Evolutionary conservation across 495 filamentous ascomycete genomes (phyloP), one percentile per base, ranked within the genome.

Genomic region (Aspergillus carlsbadensis): DNA sequence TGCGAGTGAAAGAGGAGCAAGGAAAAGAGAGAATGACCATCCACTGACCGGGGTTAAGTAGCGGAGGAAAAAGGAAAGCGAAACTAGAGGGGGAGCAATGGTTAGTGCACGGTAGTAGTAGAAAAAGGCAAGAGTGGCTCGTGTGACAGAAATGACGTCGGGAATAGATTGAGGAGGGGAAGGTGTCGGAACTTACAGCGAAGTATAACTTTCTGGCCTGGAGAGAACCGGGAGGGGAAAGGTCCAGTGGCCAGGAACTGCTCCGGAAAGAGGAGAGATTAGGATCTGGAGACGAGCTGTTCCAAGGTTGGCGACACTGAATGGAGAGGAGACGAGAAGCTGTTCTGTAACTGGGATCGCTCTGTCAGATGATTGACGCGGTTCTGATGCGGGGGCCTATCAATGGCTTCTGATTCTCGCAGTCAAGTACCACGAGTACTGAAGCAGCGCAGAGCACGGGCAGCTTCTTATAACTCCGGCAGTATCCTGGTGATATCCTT

Each of bases 341-440:
- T 7, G 33, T 46, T 40, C 26, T 39, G 46, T 49, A 35, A 33
- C 36, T 17, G 42, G 29, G 24, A 18, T 52, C 10, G 33, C 20
- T 22, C 15, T 49, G 52, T 56, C 58, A 60, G 58, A 60, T 60
- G 58, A 60, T 56, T 29, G 52, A 55, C 22, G 52, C 33, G 52
- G 46, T 46, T 43, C 13, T 52, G 21, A 45, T 49, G 57, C 57
- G 57, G 57, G 57, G 57, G 44, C 15, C 41, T 43, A 24, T 22
- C 22, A 43, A 43, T 22, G 14, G 41, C 22, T 18, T 43, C 41
- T 21, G 22, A 6, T 43, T 6, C 6, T 13, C 2, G 14, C 42
- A 2, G 42, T 22, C 18, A 26, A 29, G 15, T 34, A 26, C 33
- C 31, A 10, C 34, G 39, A 33, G 48, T 18, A 29, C 15, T 21